These are phyloP conservation scores for Ophiostoma quercus DNA, from an alignment of 2,329 filamentous ascomycete genomes.

Conservation along the genomic window DNA sequence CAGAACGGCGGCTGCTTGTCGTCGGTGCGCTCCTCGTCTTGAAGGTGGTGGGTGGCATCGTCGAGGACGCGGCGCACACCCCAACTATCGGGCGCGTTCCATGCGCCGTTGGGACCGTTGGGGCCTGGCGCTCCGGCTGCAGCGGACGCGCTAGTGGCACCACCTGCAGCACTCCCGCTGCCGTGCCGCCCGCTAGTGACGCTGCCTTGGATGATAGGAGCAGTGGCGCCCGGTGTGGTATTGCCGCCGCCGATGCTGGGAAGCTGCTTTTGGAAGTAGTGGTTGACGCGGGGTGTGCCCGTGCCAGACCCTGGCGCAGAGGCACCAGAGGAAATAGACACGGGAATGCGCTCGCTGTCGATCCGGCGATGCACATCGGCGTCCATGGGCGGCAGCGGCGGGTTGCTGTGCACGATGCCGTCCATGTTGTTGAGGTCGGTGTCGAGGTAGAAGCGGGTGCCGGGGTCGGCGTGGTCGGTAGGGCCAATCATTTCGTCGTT, in stretches of 20 bases:
- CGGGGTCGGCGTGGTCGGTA: slow-evolving; percentile 48
- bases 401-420: slow-evolving; percentile 72
- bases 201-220: slow-evolving; percentile 1
- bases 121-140: slow-evolving; percentile 10
- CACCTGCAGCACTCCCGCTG: slow-evolving; percentile 21
- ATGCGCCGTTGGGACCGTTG: slow-evolving; percentile 53
- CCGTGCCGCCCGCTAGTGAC: slow-evolving; percentile 16
- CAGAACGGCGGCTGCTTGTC: slow-evolving; percentile 54
- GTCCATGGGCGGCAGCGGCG: slow-evolving; percentile 66
- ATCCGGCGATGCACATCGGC: slow-evolving; percentile 43
- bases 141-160: not conserved
- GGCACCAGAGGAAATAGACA: not conserved
- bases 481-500: slow-evolving; percentile 56
- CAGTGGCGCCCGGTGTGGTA: not conserved
- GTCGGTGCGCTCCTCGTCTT: slow-evolving; percentile 62
- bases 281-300: slow-evolving; percentile 22
- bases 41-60: slow-evolving; percentile 47
- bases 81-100: slow-evolving; percentile 97
- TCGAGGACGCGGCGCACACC: slow-evolving; percentile 72
- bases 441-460: slow-evolving; percentile 70
- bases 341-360: slow-evolving; percentile 35
- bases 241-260: slow-evolving; percentile 24
- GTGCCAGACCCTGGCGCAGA: not conserved
- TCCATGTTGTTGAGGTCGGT: slow-evolving; percentile 88
- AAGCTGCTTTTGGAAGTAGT: slow-evolving; percentile 29